Percentiles rank a stretch among this genome's conserved stretches.
These are phyloP conservation scores for Trichophyton benhamiae DNA, from an alignment of 2,329 filamentous ascomycete species.

Conservation along the genomic window DNA sequence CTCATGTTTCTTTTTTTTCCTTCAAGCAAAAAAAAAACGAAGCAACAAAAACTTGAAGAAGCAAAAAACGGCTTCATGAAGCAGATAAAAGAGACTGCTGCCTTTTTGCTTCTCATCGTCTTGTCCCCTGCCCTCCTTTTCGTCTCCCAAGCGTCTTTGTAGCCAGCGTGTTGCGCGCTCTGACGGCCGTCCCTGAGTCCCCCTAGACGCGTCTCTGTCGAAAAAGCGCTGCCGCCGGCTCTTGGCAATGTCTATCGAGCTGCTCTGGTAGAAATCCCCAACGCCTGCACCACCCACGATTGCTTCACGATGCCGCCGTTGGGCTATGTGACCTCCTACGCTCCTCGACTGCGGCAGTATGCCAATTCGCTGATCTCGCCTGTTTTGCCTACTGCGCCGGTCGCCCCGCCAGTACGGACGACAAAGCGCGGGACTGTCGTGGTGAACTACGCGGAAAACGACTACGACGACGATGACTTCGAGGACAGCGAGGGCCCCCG, in stretches of 20 bases:
- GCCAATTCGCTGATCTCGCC: constrained; percentile 85
- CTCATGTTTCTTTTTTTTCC: constrained; percentile 1
- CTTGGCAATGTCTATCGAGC: constrained; percentile 6
- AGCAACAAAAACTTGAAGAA: neutral
- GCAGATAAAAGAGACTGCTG: neutral
- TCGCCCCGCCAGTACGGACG: constrained; percentile 60
- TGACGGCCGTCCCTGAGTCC: neutral
- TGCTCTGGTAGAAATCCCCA: neutral
- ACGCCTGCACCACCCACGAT: neutral
- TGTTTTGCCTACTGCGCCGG: constrained; percentile 58
- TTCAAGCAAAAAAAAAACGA: neutral
- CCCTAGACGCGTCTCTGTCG: constrained; percentile 2
- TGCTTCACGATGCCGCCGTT: constrained; percentile 35
- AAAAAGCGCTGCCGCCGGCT: constrained; percentile 1
- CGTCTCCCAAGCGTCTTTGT: neutral
- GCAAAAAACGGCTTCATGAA: neutral
- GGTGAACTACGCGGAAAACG: constrained; percentile 96
- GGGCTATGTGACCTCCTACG: constrained; percentile 82
- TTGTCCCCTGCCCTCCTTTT: neutral
- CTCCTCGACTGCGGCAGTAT: constrained; percentile 78
- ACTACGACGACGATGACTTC: constrained; percentile 63
- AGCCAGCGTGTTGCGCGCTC: neutral
- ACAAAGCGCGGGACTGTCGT: constrained; percentile 94
- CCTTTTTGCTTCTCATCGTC: neutral
- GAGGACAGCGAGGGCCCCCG: constrained; percentile 55